Evolutionary conservation across 1,284 basidiomycete species (phyloP), one percentile per base, ranked within the genome.

Genomic region (Puccinia polysora): DNA sequence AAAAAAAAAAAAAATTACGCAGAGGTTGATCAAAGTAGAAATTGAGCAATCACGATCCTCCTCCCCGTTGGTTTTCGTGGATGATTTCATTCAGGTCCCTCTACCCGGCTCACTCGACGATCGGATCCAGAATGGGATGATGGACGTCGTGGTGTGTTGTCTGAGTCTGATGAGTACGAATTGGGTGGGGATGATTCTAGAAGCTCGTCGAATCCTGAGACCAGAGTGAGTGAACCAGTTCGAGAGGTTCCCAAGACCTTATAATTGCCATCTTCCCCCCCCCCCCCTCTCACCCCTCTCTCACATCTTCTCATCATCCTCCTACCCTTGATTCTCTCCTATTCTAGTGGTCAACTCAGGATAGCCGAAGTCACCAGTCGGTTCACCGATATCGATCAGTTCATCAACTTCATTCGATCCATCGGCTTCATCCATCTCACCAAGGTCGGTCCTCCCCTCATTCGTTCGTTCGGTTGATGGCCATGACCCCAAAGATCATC

Each of bases 111-210:
- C 45, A 76, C 74, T 76, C 74, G 34, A 76, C 75, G 65, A 49
- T 76, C 10, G 75, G 74, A 15, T 78, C 74, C 64, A 77, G 76
- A 73, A 75, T 78, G 55, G 76, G 18, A 43, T 58, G 20, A 38
- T 68, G 38, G 95, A 99, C 78, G 88, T 90, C 4, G 92, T 87
- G 0, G 88, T 98, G 32, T 98, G 93, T 79, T 91, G 93, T 50
- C 83, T 99, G 74, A 95, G 91, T 77, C 82, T 99, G 74, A 99
- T 99, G 96, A 90, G 91, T 43, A 91, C 88, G 10, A 97, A 99
- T 79, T 99, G 96, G 96, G 85, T 91, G 15, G 85, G 84, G 28
- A 93, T 91, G 79, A 84, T 97, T 43, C 84, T 89, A 36, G 95
- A 99, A 80, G 89, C 90, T 2, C 89, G 89, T 84, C 83, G 96